Conservation (phyloP, 805 yeast species). For the Tetrapisispora namnaoensis region DNA sequence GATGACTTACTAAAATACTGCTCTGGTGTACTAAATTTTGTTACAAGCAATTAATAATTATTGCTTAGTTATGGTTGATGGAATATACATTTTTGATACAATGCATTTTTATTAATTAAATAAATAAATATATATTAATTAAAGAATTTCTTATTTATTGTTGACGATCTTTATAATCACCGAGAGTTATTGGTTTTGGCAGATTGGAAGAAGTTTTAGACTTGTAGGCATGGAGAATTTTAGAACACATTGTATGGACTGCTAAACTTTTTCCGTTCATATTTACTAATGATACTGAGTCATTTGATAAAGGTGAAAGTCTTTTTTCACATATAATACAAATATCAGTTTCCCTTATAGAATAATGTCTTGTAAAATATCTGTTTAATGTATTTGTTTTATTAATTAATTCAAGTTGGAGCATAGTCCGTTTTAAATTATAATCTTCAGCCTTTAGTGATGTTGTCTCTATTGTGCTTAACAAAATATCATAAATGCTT, state of each 20-base stretch:
- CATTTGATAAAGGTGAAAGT: constrained; percentile 13
- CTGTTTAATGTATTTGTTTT: constrained; percentile 36
- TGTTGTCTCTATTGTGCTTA: constrained; percentile 35
- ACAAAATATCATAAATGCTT: constrained; percentile 36
- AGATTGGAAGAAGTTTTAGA: neutral
- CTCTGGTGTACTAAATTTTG: constrained; percentile 63
- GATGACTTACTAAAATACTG: constrained; percentile 70
- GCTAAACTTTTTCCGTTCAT: constrained; percentile 10
- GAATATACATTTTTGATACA: neutral
- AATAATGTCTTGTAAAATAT: constrained; percentile 29
- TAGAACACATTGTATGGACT: constrained; percentile 24
- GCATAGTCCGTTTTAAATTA: constrained; percentile 38
- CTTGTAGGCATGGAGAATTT: neutral
- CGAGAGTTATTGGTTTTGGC: neutral
- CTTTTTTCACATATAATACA: constrained; percentile 52
- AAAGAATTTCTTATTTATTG: neutral
- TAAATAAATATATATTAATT: neutral
- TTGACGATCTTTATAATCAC: neutral
- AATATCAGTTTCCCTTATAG: constrained; percentile 34
- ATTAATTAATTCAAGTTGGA: constrained; percentile 44
- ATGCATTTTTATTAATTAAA: neutral
- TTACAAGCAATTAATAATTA: constrained; percentile 28
- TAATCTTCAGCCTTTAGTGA: constrained; percentile 33
- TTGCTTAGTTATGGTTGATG: neutral
- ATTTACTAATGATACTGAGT: constrained; percentile 13